Base-by-base conservation (phyloP, 805 yeast species). In the Candida incommunis region DNA sequence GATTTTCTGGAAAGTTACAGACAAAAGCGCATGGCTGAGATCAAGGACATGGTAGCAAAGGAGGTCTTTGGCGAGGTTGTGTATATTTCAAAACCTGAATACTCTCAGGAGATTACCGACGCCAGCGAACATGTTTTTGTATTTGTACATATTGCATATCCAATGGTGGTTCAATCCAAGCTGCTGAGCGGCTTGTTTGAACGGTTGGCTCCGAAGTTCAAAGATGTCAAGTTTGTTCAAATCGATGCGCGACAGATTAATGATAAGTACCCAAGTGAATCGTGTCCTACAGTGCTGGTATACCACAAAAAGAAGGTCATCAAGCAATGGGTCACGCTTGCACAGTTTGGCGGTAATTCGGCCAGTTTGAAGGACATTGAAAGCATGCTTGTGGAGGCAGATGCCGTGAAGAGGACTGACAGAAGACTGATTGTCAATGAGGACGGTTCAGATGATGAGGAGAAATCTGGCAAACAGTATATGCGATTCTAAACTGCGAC, bases 201-300 rank as follows among this genome's bases (percentile, higher is more conserved):
- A 9, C 63, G 70, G 15, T 59, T 77, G 15, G 92, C 97, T 0
- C 57, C 64, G 1, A 80, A 76, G 55, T 90, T 76, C 59, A 74
- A 76, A 21, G 95, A 92, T 56, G 64, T 90, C 53, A 92, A 92
- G 62, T 83, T 92, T 58, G 90, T 86, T 40, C 96, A 92, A 54
- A 92, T 92, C 42, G 80, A 83, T n/a, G 95, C 84, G 22, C 71
- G 76, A 47, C 77, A 96, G 61, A 95, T 96, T 44, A 82, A 88
- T 51, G 97, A 90, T 56, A 79, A 80, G 57, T 92, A 88, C 61
- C 96, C 98, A 1, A 90, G 84, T 22, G 60, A 72, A 25, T 88
- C 85, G 66, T 82, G 95, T 54, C 99, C 99, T 2, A 92, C 98
- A 0, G 66, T 92, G 4, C 70, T 92, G 43, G 74, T 92, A 0